A percentile compares a stretch with the other conserved stretches of the same genome.
phyloP scores from a whole-genome alignment of 2,329 filamentous ascomycete genomes.

The Aspergillus transmontanensis region DNA sequence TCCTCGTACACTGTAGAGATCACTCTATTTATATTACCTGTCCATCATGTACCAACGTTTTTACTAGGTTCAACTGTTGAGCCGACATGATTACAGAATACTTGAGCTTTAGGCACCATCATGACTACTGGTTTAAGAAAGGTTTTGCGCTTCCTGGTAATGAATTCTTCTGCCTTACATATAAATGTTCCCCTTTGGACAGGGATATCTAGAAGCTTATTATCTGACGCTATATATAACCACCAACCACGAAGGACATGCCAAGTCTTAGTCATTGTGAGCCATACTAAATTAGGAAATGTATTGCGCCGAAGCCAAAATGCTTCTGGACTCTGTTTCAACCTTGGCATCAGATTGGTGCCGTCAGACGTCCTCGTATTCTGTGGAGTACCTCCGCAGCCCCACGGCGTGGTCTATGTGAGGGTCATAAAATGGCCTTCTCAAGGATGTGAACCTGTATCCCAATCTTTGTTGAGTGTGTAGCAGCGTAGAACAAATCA shows the following conservation, averaged over 20 bases:
- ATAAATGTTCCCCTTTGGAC: neutral
- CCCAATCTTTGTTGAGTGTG: neutral
- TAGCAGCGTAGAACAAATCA: neutral
- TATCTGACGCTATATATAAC: neutral
- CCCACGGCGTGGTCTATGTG: neutral
- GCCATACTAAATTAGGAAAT: neutral
- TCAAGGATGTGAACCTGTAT: neutral
- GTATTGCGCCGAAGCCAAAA: neutral
- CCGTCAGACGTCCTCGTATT: neutral
- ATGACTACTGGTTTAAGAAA: neutral
- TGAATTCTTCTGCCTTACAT: neutral
- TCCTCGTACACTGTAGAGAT: rapidly evolving
- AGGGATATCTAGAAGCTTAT: too few relatives aligned
- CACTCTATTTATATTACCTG: neutral
- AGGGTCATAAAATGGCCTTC: neutral
- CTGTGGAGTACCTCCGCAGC: neutral
- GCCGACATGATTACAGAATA: neutral
- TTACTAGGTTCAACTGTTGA: rapidly evolving
- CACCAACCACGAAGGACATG: neutral
- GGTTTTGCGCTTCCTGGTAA: neutral
- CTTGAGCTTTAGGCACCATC: neutral
- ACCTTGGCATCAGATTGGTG: neutral
- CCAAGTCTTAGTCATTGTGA: neutral
- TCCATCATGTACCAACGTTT: neutral
- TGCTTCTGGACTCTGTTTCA: neutral